phyloP scores from a whole-genome alignment of 805 yeast genomes.

The Yarrowia yakushimensis region DNA sequence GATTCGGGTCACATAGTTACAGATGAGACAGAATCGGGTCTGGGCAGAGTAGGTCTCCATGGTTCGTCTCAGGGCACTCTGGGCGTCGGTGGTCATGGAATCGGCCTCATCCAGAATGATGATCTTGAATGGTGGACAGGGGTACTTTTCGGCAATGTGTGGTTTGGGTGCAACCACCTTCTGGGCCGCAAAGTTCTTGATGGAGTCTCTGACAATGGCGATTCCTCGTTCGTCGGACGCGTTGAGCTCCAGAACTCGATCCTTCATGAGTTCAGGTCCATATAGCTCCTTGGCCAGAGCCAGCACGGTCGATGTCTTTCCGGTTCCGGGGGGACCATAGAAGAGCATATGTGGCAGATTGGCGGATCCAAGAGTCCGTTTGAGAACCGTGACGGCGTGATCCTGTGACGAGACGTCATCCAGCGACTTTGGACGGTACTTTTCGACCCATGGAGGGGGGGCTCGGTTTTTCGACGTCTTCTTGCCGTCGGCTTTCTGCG shows the following conservation, averaged over 20 bases:
- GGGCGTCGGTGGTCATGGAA: conserved; percentile 85
- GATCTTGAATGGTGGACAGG: conserved; percentile 95
- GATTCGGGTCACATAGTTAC: conserved; percentile 94
- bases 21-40: conserved; percentile 88
- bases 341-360: conserved; percentile 72
- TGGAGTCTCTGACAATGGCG: conserved; percentile 95
- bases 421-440: conserved; percentile 70
- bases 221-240: conserved; percentile 98
- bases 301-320: conserved; percentile 82
- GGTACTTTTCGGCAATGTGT: conserved; percentile 68
- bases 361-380: conserved; percentile 71
- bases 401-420: conserved; percentile 91
- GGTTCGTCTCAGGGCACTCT: conserved; percentile 91
- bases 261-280: conserved; percentile 70
- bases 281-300: conserved; percentile 85
- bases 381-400: conserved; percentile 78
- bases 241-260: conserved; percentile 91
- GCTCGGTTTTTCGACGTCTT: neutral
- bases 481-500: conserved; percentile 2
- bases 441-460: conserved; percentile 25
- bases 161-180: conserved; percentile 75
- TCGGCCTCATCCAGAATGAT: conserved; percentile 93
- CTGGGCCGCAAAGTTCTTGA: conserved; percentile 88
- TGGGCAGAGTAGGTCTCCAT: conserved; percentile 78
- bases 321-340: conserved; percentile 95